These are phyloP conservation scores for Pseudopediastrum boryanum DNA, from an alignment of 139 green algal genomes.

Conservation along the genomic window DNA sequence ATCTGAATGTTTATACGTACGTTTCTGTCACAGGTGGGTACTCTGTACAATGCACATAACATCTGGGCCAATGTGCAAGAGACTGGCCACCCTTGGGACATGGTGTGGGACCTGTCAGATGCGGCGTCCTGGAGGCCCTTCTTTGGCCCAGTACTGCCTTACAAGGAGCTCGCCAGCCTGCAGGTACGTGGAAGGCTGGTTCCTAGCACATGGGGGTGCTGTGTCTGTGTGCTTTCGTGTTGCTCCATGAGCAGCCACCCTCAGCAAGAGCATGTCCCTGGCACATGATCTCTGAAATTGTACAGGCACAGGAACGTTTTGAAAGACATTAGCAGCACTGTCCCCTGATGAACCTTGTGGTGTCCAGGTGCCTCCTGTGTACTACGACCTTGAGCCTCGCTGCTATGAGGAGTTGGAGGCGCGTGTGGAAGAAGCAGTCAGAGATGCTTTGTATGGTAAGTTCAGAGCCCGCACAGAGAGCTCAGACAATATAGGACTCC, in stretches of 20 bases:
- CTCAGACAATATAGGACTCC: too few species aligned
- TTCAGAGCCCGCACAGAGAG: too few species aligned
- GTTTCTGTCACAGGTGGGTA: slow-evolving; percentile 50
- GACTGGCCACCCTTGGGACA: slow-evolving; percentile 55
- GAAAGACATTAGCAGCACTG: too few species aligned
- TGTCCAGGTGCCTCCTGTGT: slow-evolving; percentile 41
- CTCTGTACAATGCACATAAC: slow-evolving; percentile 60
- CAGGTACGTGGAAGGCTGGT: slow-evolving; percentile 39
- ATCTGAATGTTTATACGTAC: neutral
- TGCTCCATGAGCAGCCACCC: too few species aligned
- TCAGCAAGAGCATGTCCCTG: too few species aligned
- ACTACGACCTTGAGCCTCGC: slow-evolving; percentile 47
- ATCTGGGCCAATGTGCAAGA: slow-evolving; percentile 69
- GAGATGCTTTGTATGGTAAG: slow-evolving; percentile 52
- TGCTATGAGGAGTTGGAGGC: slow-evolving; percentile 66
- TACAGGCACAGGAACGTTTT: too few species aligned
- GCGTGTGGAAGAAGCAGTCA: slow-evolving; percentile 54
- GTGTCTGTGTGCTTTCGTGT: too few species aligned
- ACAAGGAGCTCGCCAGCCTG: slow-evolving; percentile 52
- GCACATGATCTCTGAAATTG: too few species aligned
- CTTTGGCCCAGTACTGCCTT: slow-evolving; percentile 50
- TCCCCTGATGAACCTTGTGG: too few species aligned
- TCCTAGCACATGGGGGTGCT: neutral
- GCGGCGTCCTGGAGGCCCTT: slow-evolving; percentile 43
- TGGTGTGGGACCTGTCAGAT: slow-evolving; percentile 55